Percentiles rank a stretch among this genome's conserved stretches.
Conservation (phyloP, 2,329 filamentous ascomycete genomes). For the Zelopaecilomyces penicillatus region DNA sequence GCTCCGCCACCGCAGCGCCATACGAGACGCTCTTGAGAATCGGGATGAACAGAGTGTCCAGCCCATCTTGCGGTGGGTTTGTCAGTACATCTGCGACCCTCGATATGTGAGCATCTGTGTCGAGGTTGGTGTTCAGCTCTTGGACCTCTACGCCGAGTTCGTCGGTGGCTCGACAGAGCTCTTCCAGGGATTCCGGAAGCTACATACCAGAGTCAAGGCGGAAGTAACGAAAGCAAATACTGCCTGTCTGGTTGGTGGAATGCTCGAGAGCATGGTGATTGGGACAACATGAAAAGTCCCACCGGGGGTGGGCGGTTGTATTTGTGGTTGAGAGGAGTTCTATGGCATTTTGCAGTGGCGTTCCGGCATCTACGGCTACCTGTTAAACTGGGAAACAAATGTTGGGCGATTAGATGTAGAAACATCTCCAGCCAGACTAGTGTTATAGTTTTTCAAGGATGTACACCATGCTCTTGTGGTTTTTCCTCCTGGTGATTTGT, state of each 20-base stretch:
- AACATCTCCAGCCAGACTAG: too few species aligned
- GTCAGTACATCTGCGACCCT: slow-evolving; percentile 72
- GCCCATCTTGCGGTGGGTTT: slow-evolving; percentile 77
- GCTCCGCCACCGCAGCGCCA: slow-evolving; percentile 77
- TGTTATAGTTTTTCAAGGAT: too few species aligned
- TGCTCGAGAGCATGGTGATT: slow-evolving; percentile 64
- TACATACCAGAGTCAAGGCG: slow-evolving; percentile 62
- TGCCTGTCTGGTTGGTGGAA: slow-evolving; percentile 74
- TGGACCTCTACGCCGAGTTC: slow-evolving; percentile 82
- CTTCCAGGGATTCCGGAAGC: slow-evolving; percentile 56
- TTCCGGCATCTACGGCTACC: too few species aligned
- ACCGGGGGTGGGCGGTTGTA: too few species aligned
- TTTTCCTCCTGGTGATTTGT: too few species aligned
- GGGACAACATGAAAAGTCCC: slow-evolving; percentile 15
- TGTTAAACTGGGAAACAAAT: too few species aligned
- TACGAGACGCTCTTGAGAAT: slow-evolving; percentile 69
- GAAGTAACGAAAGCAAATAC: slow-evolving; percentile 79
- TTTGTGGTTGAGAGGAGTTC: too few species aligned
- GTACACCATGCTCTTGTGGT: too few species aligned
- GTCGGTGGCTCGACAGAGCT: slow-evolving; percentile 66
- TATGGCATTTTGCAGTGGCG: too few species aligned
- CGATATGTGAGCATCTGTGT: slow-evolving; percentile 73
- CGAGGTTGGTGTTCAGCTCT: slow-evolving; percentile 70
- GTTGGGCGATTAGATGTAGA: too few species aligned
- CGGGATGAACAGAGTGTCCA: slow-evolving; percentile 75